Conservation (phyloP, 2,329 filamentous ascomycete species). For the Diaporthe eres region DNA sequence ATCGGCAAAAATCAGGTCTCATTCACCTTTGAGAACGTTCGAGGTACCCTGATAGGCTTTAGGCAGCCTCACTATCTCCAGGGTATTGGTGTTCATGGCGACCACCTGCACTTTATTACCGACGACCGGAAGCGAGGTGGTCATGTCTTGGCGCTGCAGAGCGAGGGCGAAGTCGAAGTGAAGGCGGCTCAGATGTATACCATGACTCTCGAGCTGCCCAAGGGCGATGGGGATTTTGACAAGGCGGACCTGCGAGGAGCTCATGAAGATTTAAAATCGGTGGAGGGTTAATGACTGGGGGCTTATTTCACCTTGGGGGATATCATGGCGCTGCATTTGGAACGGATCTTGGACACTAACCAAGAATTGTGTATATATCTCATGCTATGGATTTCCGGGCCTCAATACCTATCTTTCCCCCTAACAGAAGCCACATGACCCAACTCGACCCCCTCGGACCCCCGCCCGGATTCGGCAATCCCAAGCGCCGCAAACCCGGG, state of each 20-base stretch:
- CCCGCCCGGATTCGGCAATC: neutral
- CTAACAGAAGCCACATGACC: neutral
- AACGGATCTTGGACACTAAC: neutral
- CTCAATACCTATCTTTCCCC: neutral
- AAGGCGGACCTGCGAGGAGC: conserved; percentile 47
- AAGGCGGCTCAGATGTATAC: conserved; percentile 47
- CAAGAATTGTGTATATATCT: neutral
- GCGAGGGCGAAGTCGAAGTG: conserved; percentile 50
- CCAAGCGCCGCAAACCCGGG: neutral
- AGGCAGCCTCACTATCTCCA: conserved; percentile 50
- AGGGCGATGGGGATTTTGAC: conserved; percentile 51
- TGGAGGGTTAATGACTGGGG: conserved; percentile 47
- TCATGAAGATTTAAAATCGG: conserved; percentile 48
- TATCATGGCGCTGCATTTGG: neutral
- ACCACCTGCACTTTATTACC: conserved; percentile 53
- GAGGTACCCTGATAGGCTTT: conserved; percentile 51
- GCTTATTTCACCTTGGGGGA: fast-evolving
- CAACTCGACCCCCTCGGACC: conserved; percentile 1
- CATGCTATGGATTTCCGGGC: neutral
- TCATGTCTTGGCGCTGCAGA: conserved; percentile 50
- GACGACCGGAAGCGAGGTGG: conserved; percentile 50
- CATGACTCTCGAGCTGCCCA: conserved; percentile 51
- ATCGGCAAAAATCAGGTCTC: conserved; percentile 48
- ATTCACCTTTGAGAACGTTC: conserved; percentile 46
- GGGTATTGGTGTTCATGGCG: conserved; percentile 52